Evolutionary conservation across 192 early-diverging fungal genomes (phyloP).

Genomic region (Entomortierella beljakovae): DNA sequence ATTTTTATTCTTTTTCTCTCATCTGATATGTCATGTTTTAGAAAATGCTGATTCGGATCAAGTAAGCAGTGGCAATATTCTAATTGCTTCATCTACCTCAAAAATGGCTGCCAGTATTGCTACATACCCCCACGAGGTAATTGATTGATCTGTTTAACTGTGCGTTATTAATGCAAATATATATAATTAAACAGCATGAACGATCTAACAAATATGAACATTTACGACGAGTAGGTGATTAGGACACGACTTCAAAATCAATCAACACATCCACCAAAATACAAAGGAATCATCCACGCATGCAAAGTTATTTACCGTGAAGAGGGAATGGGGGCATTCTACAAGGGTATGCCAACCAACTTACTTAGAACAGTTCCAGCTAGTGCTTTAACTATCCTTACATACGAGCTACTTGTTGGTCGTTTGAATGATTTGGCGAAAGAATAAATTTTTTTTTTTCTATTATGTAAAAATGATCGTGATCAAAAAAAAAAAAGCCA

Average conservation of each 20-base stretch:
- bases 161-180: neutral
- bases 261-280: slow-evolving; percentile 74
- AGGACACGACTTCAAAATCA: slow-evolving; percentile 95
- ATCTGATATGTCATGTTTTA: slow-evolving; percentile 4
- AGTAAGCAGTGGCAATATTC: slow-evolving; percentile 65
- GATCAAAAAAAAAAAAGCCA: no score
- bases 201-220: no score
- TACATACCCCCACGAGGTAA: slow-evolving; percentile 95
- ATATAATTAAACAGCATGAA: no score
- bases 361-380: slow-evolving; percentile 91
- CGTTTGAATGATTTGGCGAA: slow-evolving; percentile 57
- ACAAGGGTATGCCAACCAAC: slow-evolving; percentile 88
- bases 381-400: slow-evolving; percentile 86
- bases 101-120: slow-evolving; percentile 91
- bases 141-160: neutral
- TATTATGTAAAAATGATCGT: neutral
- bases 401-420: slow-evolving; percentile 88
- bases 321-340: slow-evolving; percentile 87
- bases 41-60: slow-evolving; percentile 49
- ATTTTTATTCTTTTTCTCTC: slow-evolving; percentile 1
- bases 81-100: slow-evolving; percentile 83
- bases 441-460: slow-evolving; percentile 23
- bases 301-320: slow-evolving; percentile 76
- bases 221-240: slow-evolving; percentile 79
- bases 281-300: slow-evolving; percentile 87